phyloP scores from a whole-genome alignment of 148 eudicot genomes.

The Fallopia convolvulus region DNA sequence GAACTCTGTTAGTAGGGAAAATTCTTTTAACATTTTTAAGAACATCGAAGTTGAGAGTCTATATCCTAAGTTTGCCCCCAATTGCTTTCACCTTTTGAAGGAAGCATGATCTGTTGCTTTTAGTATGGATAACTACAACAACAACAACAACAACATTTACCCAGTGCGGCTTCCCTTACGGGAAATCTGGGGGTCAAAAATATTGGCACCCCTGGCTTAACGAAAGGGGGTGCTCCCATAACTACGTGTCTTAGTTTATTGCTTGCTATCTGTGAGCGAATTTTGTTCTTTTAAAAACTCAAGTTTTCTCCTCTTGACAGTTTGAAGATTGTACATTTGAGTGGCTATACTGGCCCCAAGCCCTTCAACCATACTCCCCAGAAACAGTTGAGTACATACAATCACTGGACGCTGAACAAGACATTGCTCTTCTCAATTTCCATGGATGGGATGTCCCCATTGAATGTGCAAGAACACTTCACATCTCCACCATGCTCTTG shows the following conservation, averaged over 20 bases:
- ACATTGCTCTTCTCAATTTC: conserved; percentile 51
- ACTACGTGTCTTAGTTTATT: neutral
- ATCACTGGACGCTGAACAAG: conserved; percentile 63
- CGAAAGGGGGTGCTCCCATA: neutral
- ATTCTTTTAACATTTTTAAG: no score
- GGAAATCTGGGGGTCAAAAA: no score
- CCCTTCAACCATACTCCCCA: conserved; percentile 44
- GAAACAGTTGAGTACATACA: conserved; percentile 45
- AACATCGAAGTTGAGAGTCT: no score
- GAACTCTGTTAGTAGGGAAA: neutral
- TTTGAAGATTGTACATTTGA: conserved; percentile 83
- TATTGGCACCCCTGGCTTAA: no score
- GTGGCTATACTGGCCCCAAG: conserved; percentile 92
- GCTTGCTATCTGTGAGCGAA: neutral
- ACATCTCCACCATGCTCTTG: conserved; percentile 12
- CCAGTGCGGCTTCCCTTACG: no score
- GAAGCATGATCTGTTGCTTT: no score
- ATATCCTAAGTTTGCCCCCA: no score
- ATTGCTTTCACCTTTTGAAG: neutral
- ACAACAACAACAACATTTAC: no score
- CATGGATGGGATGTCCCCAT: conserved; percentile 22
- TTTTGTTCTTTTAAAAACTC: neutral
- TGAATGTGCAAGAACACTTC: conserved; percentile 7
- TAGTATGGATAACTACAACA: no score
- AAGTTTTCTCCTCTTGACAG: conserved; percentile 21